Conservation (phyloP, 2,329 filamentous ascomycete species). For the Thermomyces lanuginosus region DNA sequence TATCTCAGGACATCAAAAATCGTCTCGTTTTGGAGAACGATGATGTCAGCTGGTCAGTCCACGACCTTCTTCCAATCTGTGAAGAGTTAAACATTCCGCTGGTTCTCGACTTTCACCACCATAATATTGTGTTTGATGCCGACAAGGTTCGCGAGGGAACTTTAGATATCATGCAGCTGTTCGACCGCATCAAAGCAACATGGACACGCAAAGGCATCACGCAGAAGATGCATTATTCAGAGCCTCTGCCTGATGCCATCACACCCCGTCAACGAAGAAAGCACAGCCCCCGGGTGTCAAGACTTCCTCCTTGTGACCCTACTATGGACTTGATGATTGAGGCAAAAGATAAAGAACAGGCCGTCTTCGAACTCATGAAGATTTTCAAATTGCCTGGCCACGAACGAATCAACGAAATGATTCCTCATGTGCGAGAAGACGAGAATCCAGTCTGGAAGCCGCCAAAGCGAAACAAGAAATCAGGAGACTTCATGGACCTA, state of each 20-base stretch:
- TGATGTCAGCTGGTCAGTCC: constrained; percentile 82
- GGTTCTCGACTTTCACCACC: constrained; percentile 85
- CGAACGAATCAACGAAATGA: constrained; percentile 56
- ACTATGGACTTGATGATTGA: constrained; percentile 98
- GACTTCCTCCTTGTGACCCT: constrained; percentile 62
- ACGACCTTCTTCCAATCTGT: constrained; percentile 76
- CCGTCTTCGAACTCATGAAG: constrained; percentile 85
- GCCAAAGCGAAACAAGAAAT: constrained; percentile 31
- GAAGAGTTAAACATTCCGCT: constrained; percentile 88
- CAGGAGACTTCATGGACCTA: constrained; percentile 20
- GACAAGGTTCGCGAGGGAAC: constrained; percentile 65
- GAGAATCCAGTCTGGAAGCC: constrained; percentile 48
- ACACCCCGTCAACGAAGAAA: constrained; percentile 66
- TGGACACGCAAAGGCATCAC: constrained; percentile 73
- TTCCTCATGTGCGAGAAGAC: constrained; percentile 61
- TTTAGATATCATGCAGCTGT: constrained; percentile 58
- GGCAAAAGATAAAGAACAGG: constrained; percentile 95
- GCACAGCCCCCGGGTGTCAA: constrained; percentile 63
- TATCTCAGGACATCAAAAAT: constrained; percentile 56
- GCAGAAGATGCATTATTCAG: constrained; percentile 96
- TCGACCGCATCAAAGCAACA: constrained; percentile 60
- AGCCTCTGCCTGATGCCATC: constrained; percentile 58
- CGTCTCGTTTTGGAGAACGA: constrained; percentile 86
- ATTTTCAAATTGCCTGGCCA: constrained; percentile 71
- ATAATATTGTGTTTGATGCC: constrained; percentile 79